Conservation (phyloP, 768 basidiomycete genomes). For the Clitopilus passeckerianus region DNA sequence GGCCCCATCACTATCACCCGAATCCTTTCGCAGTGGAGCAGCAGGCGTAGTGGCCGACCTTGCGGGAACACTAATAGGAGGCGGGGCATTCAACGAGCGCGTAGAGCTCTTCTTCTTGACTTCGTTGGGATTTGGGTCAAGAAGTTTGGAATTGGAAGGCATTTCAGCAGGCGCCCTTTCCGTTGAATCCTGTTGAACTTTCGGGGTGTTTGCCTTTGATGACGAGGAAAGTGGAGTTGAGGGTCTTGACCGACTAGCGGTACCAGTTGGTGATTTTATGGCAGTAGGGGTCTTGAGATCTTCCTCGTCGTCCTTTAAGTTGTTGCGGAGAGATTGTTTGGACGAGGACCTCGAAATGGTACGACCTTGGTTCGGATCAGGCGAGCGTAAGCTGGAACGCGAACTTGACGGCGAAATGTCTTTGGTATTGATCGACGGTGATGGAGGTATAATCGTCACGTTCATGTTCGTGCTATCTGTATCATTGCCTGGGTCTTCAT, state of each 20-base stretch:
- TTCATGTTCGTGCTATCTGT: conserved; percentile 31
- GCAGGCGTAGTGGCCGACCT: conserved; percentile 24
- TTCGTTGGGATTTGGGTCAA: conserved; percentile 12
- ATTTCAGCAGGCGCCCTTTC: conserved; percentile 6
- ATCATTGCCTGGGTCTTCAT: conserved; percentile 12
- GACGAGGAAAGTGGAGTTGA: conserved; percentile 2
- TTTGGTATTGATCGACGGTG: conserved; percentile 25
- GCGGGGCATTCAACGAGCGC: conserved; percentile 26
- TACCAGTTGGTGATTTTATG: conserved; percentile 8
- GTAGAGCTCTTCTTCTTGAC: conserved; percentile 30
- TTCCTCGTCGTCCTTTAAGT: conserved; percentile 9
- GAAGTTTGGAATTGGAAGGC: conserved; percentile 15
- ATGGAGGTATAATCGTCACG: conserved; percentile 41
- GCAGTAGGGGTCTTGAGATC: conserved; percentile 16
- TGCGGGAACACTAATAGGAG: conserved; percentile 16
- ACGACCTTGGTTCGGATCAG: conserved; percentile 15
- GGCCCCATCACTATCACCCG: conserved; percentile 12
- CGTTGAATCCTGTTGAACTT: conserved; percentile 5
- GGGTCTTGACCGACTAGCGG: conserved; percentile 1
- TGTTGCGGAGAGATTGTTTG: conserved; percentile 7
- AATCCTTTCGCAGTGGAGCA: conserved; percentile 2
- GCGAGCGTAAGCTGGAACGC: conserved; percentile 13
- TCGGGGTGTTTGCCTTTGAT: background rate
- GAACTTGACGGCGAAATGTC: conserved; percentile 22
- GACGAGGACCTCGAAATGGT: conserved; percentile 14